Evolutionary conservation across 2,329 filamentous ascomycete species (phyloP).

Genomic region (Trichophaea hybrida): DNA sequence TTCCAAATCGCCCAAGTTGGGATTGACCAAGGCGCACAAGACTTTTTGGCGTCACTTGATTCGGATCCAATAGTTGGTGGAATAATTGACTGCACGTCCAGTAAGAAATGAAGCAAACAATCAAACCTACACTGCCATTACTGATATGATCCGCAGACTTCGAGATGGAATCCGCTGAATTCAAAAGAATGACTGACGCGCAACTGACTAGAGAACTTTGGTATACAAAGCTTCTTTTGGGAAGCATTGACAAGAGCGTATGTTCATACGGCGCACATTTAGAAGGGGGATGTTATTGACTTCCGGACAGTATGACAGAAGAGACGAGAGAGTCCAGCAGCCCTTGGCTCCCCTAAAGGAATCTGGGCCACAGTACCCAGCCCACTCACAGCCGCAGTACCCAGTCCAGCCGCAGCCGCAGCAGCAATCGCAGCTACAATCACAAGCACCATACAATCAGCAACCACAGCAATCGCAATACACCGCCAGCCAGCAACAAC

Average conservation of each 20-base stretch:
- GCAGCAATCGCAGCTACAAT: background rate
- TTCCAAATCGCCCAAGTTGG: constrained; percentile 59
- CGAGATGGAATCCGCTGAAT: constrained; percentile 37
- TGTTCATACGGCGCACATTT: constrained; percentile 26
- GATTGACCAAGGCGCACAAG: constrained; percentile 48
- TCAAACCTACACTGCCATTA: background rate
- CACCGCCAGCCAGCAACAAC: background rate
- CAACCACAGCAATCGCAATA: background rate
- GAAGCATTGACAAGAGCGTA: constrained; percentile 47
- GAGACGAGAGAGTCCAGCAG: constrained; percentile 28
- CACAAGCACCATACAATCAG: background rate
- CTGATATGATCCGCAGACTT: constrained; percentile 14
- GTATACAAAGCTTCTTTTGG: constrained; percentile 46
- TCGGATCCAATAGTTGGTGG: constrained; percentile 46
- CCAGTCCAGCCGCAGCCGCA: background rate
- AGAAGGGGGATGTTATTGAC: constrained; percentile 24
- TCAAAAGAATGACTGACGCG: constrained; percentile 49
- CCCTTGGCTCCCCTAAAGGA: constrained; percentile 25
- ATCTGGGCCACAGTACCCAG: background rate
- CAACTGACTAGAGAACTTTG: constrained; percentile 44
- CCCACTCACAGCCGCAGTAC: background rate
- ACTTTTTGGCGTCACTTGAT: constrained; percentile 51
- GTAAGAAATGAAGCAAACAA: constrained; percentile 34
- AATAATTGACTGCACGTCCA: constrained; percentile 54
- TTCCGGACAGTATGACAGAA: constrained; percentile 29